Evolutionary conservation across 495 filamentous ascomycete species (phyloP), one percentile per base, ranked within the genome.

Genomic region (Penicillium arizonense): DNA sequence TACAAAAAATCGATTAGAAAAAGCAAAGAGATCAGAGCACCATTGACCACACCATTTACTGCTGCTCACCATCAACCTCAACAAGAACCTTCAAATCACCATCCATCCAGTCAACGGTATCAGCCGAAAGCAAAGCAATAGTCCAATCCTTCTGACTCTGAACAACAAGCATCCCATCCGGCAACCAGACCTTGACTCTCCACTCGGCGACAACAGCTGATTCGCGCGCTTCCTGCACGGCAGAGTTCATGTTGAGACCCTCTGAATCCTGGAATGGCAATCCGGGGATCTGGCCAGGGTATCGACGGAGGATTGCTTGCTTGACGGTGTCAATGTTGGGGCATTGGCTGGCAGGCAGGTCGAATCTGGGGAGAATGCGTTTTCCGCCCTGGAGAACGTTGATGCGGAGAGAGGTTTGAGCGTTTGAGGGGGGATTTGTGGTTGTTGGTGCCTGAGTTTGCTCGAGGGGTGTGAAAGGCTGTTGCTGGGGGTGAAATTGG

Each of bases 71-170:
- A 33, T 59, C 68, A 35, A 70, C 16, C n/a, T 78, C 73, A 24
- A 79, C 60, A 30, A 81, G 53, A 47, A 79, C 69, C 46, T 62
- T 73, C 50, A 80, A 55, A n/a, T 75, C 67, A 7, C 71, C 70
- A 51, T 81, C 79, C 75, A 82, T 76, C 78, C 77, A 81, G 13
- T 79, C 78, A n/a, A 70, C 66, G 11, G 70, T 69, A 33, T 68
- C 65, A 10, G 75, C 68, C n/a, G 66, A 63, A 20, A 71, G 57
- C 8, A 79, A 59, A 12, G 72, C 72, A 37, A 76, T 62, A 2
- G 61, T 67, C 79, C 78, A 81, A 16, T 74, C 71, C 38, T 72
- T 71, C 45, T 79, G 73, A 23, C 51, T 69, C 0, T 69, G 56
- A 7, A 79, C 59, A 6, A 55, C 24, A 5, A 67, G 44, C 28